These are phyloP conservation scores for Ogataea ganodermae DNA, from an alignment of 805 yeast species.

Conservation along the genomic window DNA sequence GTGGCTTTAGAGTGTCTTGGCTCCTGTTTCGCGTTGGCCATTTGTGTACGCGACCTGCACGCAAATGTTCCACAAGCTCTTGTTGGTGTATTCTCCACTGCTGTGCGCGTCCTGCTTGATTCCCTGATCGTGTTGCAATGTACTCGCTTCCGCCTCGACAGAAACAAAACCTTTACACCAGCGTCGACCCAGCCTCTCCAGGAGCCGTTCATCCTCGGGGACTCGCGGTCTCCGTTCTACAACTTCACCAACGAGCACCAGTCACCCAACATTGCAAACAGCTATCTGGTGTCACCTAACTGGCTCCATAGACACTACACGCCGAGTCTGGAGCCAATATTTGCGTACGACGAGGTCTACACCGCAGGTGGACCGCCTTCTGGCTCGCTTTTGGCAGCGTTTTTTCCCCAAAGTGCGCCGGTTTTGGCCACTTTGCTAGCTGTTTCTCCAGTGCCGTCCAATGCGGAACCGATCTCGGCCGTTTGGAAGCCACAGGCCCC, in stretches of 20 bases:
- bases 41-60: background rate
- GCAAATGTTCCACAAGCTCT: background rate
- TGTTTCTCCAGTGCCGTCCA: conserved; percentile 31
- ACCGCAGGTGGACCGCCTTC: background rate
- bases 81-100: background rate
- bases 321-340: conserved; percentile 1
- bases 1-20: background rate
- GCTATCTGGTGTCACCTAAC: conserved; percentile 13
- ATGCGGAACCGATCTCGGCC: conserved; percentile 18
- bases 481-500: background rate
- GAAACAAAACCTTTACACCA: background rate
- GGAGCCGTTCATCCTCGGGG: background rate
- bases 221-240: background rate
- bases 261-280: conserved; percentile 3
- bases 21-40: background rate
- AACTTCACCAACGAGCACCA: conserved; percentile 1
- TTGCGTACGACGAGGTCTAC: background rate
- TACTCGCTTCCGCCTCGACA: background rate
- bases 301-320: background rate
- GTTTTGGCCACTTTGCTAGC: conserved; percentile 35
- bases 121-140: background rate
- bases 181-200: background rate
- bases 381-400: background rate
- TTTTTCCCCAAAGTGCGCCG: conserved; percentile 27
- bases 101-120: background rate